These are phyloP conservation scores for Lasiodiplodia sp. DNA, from an alignment of 2,329 filamentous ascomycete genomes.

Conservation along the genomic window DNA sequence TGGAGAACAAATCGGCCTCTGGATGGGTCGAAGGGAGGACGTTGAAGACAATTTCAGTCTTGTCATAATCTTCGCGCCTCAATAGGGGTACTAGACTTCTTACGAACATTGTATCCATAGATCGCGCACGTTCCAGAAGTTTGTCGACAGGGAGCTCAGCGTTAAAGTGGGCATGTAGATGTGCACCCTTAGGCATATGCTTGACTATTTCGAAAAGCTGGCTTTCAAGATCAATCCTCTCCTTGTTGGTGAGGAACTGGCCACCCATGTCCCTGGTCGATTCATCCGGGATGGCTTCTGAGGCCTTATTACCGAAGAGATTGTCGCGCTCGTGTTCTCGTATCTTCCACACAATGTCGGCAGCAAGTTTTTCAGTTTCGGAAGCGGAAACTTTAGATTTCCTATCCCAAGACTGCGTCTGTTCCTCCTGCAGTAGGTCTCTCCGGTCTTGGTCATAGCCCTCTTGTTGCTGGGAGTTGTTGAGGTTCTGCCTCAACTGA, in stretches of 20 bases:
- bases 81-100: constrained; percentile 64
- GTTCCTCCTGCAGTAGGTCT: constrained; percentile 43
- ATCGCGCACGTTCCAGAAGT: constrained; percentile 63
- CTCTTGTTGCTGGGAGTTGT: constrained; percentile 8
- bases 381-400: constrained; percentile 38
- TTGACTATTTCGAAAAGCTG: constrained; percentile 64
- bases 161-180: constrained; percentile 81
- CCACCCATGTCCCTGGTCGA: constrained; percentile 56
- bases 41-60: constrained; percentile 69
- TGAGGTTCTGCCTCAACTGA: constrained; percentile 7
- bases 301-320: constrained; percentile 52
- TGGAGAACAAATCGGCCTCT: constrained; percentile 56
- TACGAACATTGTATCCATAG: constrained; percentile 72
- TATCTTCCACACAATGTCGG: constrained; percentile 45
- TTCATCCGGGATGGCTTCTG: constrained; percentile 49
- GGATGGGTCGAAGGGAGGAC: constrained; percentile 49
- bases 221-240: constrained; percentile 58
- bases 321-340: constrained; percentile 52
- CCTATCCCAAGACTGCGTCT: constrained; percentile 46
- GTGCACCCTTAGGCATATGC: constrained; percentile 72
- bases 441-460: constrained; percentile 37
- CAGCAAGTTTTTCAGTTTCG: constrained; percentile 41
- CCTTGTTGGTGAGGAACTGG: constrained; percentile 54
- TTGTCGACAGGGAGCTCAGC: constrained; percentile 70
- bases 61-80: constrained; percentile 51